phyloP scores from a whole-genome alignment of 2,329 filamentous ascomycete species.

The Neurospora sp. region DNA sequence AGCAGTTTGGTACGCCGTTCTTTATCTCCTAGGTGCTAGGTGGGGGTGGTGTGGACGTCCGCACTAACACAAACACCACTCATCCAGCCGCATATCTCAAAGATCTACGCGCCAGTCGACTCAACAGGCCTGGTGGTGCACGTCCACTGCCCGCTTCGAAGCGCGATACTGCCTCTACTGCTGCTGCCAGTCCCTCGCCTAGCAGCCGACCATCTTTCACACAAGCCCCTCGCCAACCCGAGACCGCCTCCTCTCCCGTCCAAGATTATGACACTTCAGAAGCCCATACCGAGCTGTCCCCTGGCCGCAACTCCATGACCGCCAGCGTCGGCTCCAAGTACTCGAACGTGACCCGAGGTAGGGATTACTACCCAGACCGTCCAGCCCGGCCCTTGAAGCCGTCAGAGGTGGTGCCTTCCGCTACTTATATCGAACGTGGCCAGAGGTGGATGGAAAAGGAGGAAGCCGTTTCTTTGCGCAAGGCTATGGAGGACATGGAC shows the following conservation, averaged over 20 bases:
- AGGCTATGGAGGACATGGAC: conserved; percentile 67
- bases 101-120: conserved; percentile 58
- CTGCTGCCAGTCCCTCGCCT: conserved; percentile 22
- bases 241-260: conserved; percentile 25
- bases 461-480: conserved; percentile 59
- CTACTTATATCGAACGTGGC: conserved; percentile 64
- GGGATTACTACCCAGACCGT: conserved; percentile 42
- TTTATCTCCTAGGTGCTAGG: conserved; percentile 1
- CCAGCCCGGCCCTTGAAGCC: conserved; percentile 40
- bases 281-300: conserved; percentile 9
- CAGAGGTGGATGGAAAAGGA: conserved; percentile 75
- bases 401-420: conserved; percentile 52
- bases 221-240: conserved; percentile 21
- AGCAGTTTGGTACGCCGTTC: conserved; percentile 50
- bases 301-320: conserved; percentile 30
- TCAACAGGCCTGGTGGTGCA: conserved; percentile 60
- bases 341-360: conserved; percentile 36
- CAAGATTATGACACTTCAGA: conserved; percentile 22
- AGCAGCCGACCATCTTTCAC: conserved; percentile 20
- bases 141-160: conserved; percentile 46
- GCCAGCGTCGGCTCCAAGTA: conserved; percentile 42
- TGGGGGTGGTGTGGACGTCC: conserved; percentile 8
- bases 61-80: conserved; percentile 9
- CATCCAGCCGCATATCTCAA: conserved; percentile 57
- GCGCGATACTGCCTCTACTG: conserved; percentile 20